Evolutionary conservation across 805 yeast genomes (phyloP), one percentile per base, ranked within the genome.

Genomic region (Lipomyces chichibuensis): DNA sequence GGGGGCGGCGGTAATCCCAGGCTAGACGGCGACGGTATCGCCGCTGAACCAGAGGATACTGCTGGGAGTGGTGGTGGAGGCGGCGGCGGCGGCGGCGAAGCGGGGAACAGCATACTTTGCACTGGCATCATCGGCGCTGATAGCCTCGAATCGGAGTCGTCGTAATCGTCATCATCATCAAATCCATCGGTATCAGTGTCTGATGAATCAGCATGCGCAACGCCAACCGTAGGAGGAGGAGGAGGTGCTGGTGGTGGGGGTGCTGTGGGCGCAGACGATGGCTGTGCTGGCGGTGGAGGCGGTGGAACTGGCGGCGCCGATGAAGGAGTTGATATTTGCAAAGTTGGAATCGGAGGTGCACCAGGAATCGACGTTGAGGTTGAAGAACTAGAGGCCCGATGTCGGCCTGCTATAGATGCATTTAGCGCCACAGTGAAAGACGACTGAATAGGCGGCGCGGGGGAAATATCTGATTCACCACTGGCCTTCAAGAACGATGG

Each of bases 171-270:
- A 17, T 43, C 49, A n/a, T 43, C 49, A n/a, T 43, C 49, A 43
- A 43, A 43, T 43, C 23, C 49, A 23, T 43, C 49, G 9, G 9
- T 43, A 8, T 43, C 49, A 43, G 20, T 67, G 17, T 25, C 57
- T 3, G 17, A 63, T 27, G 32, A 65, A 17, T 71, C 60, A 2
- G 67, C 46, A 54, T 64, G 55, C 4, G 63, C 14, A 25, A 62
- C 51, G 7, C 58, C 35, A 11, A 67, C 39, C 32, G 70, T 67
- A 6, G 71, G 67, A 1, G 75, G 62, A 6, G 71, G 67, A 1
- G 75, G 62, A 1, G 76, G 74, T 23, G 77, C 73, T 9, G 78
- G 72, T 6, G 80, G 75, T 11, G 79, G 79, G 1, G 80, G 78
- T 35, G 82, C 78, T 1, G 78, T 75, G 2, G 77, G 74, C 5